Evolutionary conservation across 345 rosid species (phyloP).

Genomic region (Melastoma malabathricum): DNA sequence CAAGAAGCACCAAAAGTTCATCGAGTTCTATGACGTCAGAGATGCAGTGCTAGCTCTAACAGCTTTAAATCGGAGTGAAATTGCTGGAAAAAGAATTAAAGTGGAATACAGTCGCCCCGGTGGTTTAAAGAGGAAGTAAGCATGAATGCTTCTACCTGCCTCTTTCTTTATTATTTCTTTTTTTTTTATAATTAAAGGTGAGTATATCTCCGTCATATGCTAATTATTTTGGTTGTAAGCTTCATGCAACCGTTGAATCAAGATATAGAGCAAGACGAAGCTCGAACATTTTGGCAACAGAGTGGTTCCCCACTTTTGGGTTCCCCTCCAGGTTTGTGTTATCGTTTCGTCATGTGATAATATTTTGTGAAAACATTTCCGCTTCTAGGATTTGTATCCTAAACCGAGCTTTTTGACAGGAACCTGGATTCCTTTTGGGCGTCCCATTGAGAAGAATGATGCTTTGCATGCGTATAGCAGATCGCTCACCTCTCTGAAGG

Average conservation of each 20-base stretch:
- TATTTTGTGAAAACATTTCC: no score
- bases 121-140: conserved; percentile 75
- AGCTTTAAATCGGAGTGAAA: conserved; percentile 76
- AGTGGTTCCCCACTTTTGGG: conserved; percentile 55
- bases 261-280: conserved; percentile 69
- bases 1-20: conserved; percentile 79
- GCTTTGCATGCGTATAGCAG: conserved; percentile 44
- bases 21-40: conserved; percentile 88
- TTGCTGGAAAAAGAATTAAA: conserved; percentile 93
- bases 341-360: no score
- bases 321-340: conserved; percentile 72
- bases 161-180: neutral
- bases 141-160: conserved; percentile 1
- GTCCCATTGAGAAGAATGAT: conserved; percentile 54
- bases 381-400: neutral
- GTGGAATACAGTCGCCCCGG: conserved; percentile 98
- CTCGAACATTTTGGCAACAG: conserved; percentile 49
- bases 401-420: conserved; percentile 28
- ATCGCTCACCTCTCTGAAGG: conserved; percentile 33
- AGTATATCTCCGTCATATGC: no score
- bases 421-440: conserved; percentile 57
- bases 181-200: neutral
- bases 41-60: conserved; percentile 81
- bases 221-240: conserved; percentile 22
- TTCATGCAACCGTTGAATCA: conserved; percentile 55